Conservation (phyloP, 2,329 filamentous ascomycete genomes). For the Triangularia setosa region DNA sequence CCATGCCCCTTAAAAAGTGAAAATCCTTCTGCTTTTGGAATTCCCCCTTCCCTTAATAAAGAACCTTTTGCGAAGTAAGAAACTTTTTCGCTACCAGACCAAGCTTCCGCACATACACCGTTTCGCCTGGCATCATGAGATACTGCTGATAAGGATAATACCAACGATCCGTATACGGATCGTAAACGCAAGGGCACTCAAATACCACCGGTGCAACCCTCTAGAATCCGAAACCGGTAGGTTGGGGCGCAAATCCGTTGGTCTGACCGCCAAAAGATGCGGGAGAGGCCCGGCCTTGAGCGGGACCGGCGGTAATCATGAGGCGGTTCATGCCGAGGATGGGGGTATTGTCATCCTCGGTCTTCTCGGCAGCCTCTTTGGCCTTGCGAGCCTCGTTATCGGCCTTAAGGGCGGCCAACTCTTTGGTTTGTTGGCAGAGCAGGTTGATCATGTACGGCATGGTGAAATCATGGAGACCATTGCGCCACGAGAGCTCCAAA, state of each 20-base stretch:
- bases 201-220: conserved; percentile 28
- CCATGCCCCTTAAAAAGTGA: not conserved
- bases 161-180: conserved; percentile 17
- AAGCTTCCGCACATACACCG: conserved; percentile 7
- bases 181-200: conserved; percentile 21
- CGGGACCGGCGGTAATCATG: conserved; percentile 92
- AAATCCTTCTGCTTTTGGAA: not conserved
- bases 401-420: conserved; percentile 79
- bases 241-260: conserved; percentile 86
- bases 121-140: not conserved
- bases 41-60: not conserved
- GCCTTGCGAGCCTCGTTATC: conserved; percentile 72
- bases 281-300: conserved; percentile 53
- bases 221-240: conserved; percentile 71
- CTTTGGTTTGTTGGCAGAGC: conserved; percentile 82
- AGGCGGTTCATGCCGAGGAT: conserved; percentile 85
- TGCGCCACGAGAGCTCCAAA: conserved; percentile 94
- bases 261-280: conserved; percentile 69
- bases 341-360: conserved; percentile 80
- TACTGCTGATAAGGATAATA: conserved; percentile 18
- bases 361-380: conserved; percentile 57
- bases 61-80: not conserved
- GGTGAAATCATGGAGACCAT: conserved; percentile 91
- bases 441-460: conserved; percentile 99
- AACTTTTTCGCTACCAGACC: not conserved